Base-by-base conservation (phyloP, 225 moss, liverwort and hornwort species). In the Physcomitrium patens region DNA sequence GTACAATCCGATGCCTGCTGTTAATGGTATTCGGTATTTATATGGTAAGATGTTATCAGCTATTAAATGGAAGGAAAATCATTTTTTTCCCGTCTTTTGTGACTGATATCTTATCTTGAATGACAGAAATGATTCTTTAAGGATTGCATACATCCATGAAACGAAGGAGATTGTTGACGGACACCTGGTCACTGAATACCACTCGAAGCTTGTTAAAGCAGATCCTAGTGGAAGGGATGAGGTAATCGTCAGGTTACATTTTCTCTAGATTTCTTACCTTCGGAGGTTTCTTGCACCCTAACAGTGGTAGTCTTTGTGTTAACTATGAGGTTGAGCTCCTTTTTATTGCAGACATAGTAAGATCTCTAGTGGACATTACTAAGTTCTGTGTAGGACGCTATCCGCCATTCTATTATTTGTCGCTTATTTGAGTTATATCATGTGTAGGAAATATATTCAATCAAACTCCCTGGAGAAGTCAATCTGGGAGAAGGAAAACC, bases 201-300 rank as follows among this genome's bases (percentile, higher is more conserved):
- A 71, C 55, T 89, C 89, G 13, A 89, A 81, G 71, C 89, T 89
- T 71, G 72, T 89, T 18, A 89, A 89, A 81, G 85, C 89, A 19
- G 89, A 89, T 79, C 85, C 89, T 60, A 89, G 89, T 69, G 86
- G 89, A 22, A 86, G 76, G 47, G 89, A 89, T 51, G 85, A 89
- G 89, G 89, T 88, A 83, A 54, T 65, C 31, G 31, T 37, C 2
- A 37, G 31, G 7, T 15, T 6, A 2, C 16, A 9, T 2, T 60
- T 45, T 22, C n/a, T 54, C 31, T 41, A 43, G 45, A 18, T 17
- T 12, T 51, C 12, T 10, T 52, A 43, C 26, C 67, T 75, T 31
- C 17, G 47, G 44, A 75, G 8, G 49, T 49, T 37, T 75, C 27
- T 56, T 44, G n/a, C 44, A 74, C 43, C 8, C 15, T 26, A 22